A percentile compares a stretch with the other conserved stretches of the same genome.
Evolutionary conservation across 2,329 filamentous ascomycete genomes (phyloP).

Genomic region (Chaetomiaceae sp.): DNA sequence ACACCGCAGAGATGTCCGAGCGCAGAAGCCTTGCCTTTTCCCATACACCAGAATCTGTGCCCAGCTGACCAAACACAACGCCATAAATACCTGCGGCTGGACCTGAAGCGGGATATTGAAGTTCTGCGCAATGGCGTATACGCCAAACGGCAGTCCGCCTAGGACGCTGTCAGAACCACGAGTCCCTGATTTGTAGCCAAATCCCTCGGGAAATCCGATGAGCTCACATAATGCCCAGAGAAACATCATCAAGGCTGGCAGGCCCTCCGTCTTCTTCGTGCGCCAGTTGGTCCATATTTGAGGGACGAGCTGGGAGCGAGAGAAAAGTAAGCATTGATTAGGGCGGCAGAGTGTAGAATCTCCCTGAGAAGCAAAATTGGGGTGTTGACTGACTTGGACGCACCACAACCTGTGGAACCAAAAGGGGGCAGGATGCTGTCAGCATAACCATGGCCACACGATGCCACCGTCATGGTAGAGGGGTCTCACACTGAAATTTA

Average conservation of each 20-base stretch:
- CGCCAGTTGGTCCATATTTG: constrained; percentile 58
- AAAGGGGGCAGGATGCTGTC: not conserved
- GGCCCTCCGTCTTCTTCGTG: constrained; percentile 54
- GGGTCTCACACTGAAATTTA: too few relatives aligned
- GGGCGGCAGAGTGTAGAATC: too few relatives aligned
- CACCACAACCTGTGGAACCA: constrained; percentile 32
- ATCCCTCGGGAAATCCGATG: too few relatives aligned
- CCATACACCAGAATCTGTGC: constrained; percentile 34
- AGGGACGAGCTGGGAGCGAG: constrained; percentile 27
- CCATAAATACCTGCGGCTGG: constrained; percentile 38
- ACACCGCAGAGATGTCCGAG: too few relatives aligned
- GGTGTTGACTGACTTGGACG: constrained; percentile 30
- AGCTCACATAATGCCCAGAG: constrained; percentile 54
- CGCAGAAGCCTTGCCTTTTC: constrained; percentile 25
- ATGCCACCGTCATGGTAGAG: not conserved
- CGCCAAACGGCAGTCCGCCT: constrained; percentile 37
- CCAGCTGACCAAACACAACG: constrained; percentile 35
- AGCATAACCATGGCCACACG: too few relatives aligned
- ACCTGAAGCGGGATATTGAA: constrained; percentile 39
- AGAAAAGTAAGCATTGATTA: too few relatives aligned
- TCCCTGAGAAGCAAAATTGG: not conserved
- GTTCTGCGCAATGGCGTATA: constrained; percentile 35
- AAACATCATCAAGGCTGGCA: constrained; percentile 56
- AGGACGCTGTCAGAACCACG: not conserved
- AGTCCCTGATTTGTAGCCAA: too few relatives aligned